phyloP scores from a whole-genome alignment of 805 yeast genomes.

The Candida maris region DNA sequence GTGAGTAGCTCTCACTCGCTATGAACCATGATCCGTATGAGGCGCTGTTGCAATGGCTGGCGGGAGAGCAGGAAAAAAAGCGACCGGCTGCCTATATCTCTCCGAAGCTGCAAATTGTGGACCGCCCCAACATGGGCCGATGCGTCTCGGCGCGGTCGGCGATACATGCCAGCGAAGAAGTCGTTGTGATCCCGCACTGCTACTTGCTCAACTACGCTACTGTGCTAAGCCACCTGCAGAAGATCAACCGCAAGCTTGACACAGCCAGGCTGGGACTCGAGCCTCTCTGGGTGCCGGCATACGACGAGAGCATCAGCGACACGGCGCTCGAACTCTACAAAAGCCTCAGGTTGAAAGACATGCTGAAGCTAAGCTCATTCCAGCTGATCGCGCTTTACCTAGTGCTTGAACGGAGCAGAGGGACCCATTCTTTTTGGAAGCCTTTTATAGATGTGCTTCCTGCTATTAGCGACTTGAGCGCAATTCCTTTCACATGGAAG shows the following conservation, averaged over 20 bases:
- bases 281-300: neutral
- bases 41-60: slow-evolving; percentile 33
- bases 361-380: slow-evolving; percentile 50
- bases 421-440: slow-evolving; percentile 52
- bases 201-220: slow-evolving; percentile 58
- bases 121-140: slow-evolving; percentile 53
- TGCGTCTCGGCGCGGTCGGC: slow-evolving; percentile 47
- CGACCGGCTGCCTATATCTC: slow-evolving; percentile 31
- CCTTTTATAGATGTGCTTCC: slow-evolving; percentile 72
- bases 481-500: slow-evolving; percentile 66
- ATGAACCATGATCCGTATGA: slow-evolving; percentile 8
- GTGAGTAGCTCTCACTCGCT: too few relatives aligned
- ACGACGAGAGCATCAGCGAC: neutral
- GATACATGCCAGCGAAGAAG: slow-evolving; percentile 39
- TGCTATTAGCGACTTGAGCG: slow-evolving; percentile 42
- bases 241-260: slow-evolving; percentile 29
- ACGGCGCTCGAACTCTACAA: slow-evolving; percentile 13
- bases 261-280: slow-evolving; percentile 7
- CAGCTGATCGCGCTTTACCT: slow-evolving; percentile 55
- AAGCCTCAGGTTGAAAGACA: slow-evolving; percentile 23
- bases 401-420: slow-evolving; percentile 40
- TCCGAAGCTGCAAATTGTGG: slow-evolving; percentile 38
- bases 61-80: slow-evolving; percentile 3
- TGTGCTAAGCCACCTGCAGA: slow-evolving; percentile 41
- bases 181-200: slow-evolving; percentile 56